Evolutionary conservation across 257 asterid species (phyloP).

Genomic region (Voacanga thouarsii): DNA sequence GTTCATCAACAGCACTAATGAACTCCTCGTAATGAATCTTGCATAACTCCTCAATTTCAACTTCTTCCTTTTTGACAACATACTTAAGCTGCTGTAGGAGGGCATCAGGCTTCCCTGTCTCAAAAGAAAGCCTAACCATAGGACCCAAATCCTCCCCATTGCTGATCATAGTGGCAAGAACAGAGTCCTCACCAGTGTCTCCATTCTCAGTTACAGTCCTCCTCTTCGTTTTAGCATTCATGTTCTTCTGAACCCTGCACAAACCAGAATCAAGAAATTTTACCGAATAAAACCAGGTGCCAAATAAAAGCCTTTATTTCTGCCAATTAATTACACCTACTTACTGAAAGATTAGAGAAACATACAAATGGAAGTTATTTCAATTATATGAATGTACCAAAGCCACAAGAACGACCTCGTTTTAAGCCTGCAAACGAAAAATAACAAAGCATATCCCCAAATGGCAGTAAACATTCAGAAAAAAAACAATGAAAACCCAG

Average conservation of each 20-base stretch:
- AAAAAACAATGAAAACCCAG: background rate
- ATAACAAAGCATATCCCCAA: background rate
- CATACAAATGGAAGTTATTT: background rate
- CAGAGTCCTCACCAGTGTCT: conserved; percentile 72
- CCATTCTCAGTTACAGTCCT: conserved; percentile 63
- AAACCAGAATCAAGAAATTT: conserved; percentile 1
- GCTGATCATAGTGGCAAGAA: conserved; percentile 71
- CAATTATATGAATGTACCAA: background rate
- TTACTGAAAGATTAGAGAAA: background rate
- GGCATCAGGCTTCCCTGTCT: conserved; percentile 73
- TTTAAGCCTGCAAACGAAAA: background rate
- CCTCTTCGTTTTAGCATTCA: conserved; percentile 67
- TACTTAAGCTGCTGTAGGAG: conserved; percentile 72
- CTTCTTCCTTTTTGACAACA: conserved; percentile 76
- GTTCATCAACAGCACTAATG: conserved; percentile 85
- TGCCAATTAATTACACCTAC: background rate
- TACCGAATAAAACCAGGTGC: background rate
- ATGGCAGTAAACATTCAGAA: background rate
- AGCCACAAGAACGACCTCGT: background rate
- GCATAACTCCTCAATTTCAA: conserved; percentile 90
- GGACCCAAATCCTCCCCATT: conserved; percentile 92
- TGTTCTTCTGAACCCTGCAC: conserved; percentile 24
- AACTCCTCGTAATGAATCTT: conserved; percentile 94
- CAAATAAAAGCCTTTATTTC: background rate
- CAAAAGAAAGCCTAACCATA: conserved; percentile 80